phyloP scores from a whole-genome alignment of 2,329 filamentous ascomycete genomes.

The Scytalidium lignicola region DNA sequence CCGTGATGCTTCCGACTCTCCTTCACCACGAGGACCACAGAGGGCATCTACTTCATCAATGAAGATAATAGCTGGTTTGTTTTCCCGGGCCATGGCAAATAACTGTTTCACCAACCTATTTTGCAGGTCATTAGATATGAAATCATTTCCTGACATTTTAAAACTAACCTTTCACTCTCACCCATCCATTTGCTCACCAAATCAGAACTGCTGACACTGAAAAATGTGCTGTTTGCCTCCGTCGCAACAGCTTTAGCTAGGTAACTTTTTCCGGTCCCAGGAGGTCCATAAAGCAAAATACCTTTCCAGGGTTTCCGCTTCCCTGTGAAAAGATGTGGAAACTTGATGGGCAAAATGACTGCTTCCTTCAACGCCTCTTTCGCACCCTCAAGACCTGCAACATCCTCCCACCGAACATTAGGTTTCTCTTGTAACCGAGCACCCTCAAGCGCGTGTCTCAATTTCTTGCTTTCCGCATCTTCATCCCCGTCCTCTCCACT shows the following conservation, averaged over 20 bases:
- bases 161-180: conserved; percentile 71
- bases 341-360: conserved; percentile 96
- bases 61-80: conserved; percentile 97
- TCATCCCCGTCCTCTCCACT: conserved; percentile 48
- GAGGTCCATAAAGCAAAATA: conserved; percentile 91
- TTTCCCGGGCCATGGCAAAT: conserved; percentile 96
- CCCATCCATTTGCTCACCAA: conserved; percentile 99
- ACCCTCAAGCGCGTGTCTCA: conserved; percentile 82
- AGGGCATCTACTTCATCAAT: conserved; percentile 97
- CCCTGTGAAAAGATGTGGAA: conserved; percentile 91
- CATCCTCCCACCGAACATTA: conserved; percentile 97
- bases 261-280: conserved; percentile 96
- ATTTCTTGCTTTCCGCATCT: conserved; percentile 92
- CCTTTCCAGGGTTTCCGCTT: conserved; percentile 98
- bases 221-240: conserved; percentile 98
- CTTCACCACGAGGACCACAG: conserved; percentile 86
- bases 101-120: conserved; percentile 77
- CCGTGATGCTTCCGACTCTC: conserved; percentile 93
- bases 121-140: conserved; percentile 39
- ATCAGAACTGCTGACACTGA: conserved; percentile 96
- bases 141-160: conserved; percentile 11
- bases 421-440: conserved; percentile 94
- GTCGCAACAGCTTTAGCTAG: conserved; percentile 96
- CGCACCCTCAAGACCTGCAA: conserved; percentile 86
- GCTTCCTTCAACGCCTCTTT: conserved; percentile 98